Evolutionary conservation across 345 rosid genomes (phyloP).

Genomic region (Ceriops zippeliana): DNA sequence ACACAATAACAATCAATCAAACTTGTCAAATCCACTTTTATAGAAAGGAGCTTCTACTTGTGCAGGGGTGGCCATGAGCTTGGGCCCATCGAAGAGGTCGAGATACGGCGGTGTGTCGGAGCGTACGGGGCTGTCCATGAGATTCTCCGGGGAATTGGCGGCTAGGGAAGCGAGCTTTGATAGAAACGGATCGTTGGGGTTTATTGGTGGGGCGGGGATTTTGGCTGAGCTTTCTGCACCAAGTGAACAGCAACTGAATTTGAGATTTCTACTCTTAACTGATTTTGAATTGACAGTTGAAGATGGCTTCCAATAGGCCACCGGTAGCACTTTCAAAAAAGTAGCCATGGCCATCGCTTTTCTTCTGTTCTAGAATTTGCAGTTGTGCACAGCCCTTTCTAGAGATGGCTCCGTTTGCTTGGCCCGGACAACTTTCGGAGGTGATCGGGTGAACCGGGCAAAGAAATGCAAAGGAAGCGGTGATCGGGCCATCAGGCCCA

Average conservation of each 20-base stretch:
- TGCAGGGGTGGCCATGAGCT: slow-evolving; percentile 81
- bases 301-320: slow-evolving; percentile 11
- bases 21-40: background rate
- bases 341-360: slow-evolving; percentile 36
- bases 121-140: slow-evolving; percentile 43
- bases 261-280: slow-evolving; percentile 27
- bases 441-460: no score
- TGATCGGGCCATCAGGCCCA: no score
- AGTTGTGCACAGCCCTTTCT: no score
- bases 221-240: slow-evolving; percentile 42
- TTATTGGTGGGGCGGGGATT: slow-evolving; percentile 61
- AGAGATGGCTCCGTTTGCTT: no score
- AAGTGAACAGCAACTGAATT: slow-evolving; percentile 34
- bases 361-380: background rate
- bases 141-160: slow-evolving; percentile 50
- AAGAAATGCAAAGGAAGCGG: no score
- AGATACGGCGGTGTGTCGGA: slow-evolving; percentile 62
- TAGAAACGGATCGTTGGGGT: slow-evolving; percentile 80
- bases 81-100: slow-evolving; percentile 68
- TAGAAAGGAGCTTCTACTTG: slow-evolving; percentile 33
- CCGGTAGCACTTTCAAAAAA: slow-evolving; percentile 40
- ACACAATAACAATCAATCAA: background rate
- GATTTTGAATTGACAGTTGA: slow-evolving; percentile 11
- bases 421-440: no score
- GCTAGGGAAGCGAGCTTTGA: slow-evolving; percentile 58